Base-by-base conservation (phyloP, 306 rosid species). In the Ziziphus jujuba region DNA sequence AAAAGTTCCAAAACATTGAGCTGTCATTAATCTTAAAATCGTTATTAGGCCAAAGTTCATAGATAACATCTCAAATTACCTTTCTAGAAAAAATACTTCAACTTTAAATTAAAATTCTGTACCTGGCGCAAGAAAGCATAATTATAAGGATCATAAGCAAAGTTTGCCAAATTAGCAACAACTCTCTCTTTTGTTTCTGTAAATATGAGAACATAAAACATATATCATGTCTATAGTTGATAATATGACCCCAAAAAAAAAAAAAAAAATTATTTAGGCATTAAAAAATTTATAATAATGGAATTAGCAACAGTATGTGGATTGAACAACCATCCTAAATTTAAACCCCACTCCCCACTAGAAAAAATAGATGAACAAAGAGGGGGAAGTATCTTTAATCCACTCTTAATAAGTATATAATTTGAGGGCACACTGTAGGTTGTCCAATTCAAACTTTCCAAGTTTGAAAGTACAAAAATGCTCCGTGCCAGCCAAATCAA, bases 141-240 rank as follows among this genome's bases (percentile, higher is more conserved):
- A 56, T 87, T 92, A 85, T 87, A 92, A 65, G 98, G 98, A 81
- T 92, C 97, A 78, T 92, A 92, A 50, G 97, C 91, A 52, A 92
- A 92, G 87, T 92, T 89, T 20, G 92, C 98, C 79, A 89, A 77
- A 76, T 89, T 87, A 44, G 92, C 95, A 65, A 77, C 86, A 44
- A 84, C 61, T 79, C 67, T 89, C 74, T 92, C 98, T 84, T 74
- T 87, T 36, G 83, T 73, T 78, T 82, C 97, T 89, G 87, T 31
- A 72, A 59, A 59, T 45, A 45, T 48, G 75, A 65, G 77, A 70
- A 68, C 16, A 6, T 17, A 20, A 22, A 3, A 62, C 43, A 53
- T 20, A 67, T 19, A 15, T 25, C 3, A 40, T 40, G 10, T 33
- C 34, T 7, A 67, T 2, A 21, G 25, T 20, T 11, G 14, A 36